Evolutionary conservation across 2,329 filamentous ascomycete species (phyloP), one percentile per base, ranked within the genome.

Genomic region (Sporothrix brunneoviolacea): DNA sequence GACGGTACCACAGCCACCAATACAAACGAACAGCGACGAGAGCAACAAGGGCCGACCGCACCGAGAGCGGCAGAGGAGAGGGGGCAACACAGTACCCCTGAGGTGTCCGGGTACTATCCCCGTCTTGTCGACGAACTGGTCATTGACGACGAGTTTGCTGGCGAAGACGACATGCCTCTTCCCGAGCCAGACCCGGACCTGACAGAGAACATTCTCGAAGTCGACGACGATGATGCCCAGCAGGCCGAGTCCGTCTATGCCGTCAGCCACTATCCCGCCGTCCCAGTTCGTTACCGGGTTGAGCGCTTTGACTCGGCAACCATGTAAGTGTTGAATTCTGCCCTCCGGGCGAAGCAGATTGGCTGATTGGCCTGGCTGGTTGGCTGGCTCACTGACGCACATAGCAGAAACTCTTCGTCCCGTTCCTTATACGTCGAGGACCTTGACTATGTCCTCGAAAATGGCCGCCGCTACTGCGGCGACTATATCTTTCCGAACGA

Each of bases 401-500:
- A 9, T n/a, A 41, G 2, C 32, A 66, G 63, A 51, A 61, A 62
- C 50, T 64, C 63, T 0, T 59, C 64, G 2, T 58, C 64, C 1
- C 61, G 63, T 13, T 65, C 64, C 4, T 40, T 66, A 4, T 66
- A 64, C 36, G 60, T 57, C 41, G 63, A 64, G 6, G 63, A 65
- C 22, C 51, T 64, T 38, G 71, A 80, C 54, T 81, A 77, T 56
- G 66, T 69, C 43, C 71, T 68, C 51, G 76, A 80, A 57, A 79
- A 82, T 58, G 79, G 79, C n/a, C 69, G 77, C 21, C 69, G 78
- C 22, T 82, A 82, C 52, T 78, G 80, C 58, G 69, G 69, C 37
- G 79, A 76, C 10, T 82, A 82, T 58, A 74, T 74, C 49, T 79
- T 81, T 44, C 79, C 79, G 22, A 82, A 81, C 50, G 79, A 82